phyloP scores from a whole-genome alignment of 768 basidiomycete species.

The Leccinum disarticulatum region DNA sequence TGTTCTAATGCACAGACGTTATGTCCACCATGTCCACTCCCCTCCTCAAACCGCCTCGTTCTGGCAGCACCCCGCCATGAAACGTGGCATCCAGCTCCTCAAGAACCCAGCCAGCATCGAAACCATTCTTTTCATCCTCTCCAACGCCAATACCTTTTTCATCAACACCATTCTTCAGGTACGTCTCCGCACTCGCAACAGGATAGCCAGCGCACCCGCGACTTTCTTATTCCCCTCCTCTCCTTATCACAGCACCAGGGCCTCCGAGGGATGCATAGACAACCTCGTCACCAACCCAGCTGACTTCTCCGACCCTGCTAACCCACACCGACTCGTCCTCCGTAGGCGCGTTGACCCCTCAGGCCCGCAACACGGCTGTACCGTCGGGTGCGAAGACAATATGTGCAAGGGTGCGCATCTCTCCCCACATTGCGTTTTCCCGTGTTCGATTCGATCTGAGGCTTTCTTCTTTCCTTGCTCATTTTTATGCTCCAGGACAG shows the following conservation, averaged over 20 bases:
- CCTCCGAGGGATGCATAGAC: constrained; percentile 65
- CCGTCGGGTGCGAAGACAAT: constrained; percentile 88
- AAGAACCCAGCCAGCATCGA: constrained; percentile 57
- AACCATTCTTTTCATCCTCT: constrained; percentile 86
- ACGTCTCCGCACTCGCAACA: constrained; percentile 7
- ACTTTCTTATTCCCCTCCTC: no score
- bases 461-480: no score
- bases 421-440: not conserved
- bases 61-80: constrained; percentile 92
- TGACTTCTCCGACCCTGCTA: constrained; percentile 62
- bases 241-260: constrained; percentile 58
- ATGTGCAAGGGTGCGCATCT: constrained; percentile 87
- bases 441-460: not conserved
- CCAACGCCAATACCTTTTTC: constrained; percentile 91
- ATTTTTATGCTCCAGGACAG: constrained; percentile 49
- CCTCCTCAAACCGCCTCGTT: not conserved
- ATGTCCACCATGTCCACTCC: not conserved
- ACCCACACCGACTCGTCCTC: constrained; percentile 68
- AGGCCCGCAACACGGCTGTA: constrained; percentile 80
- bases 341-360: constrained; percentile 71
- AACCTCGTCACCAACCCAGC: constrained; percentile 94
- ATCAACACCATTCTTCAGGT: constrained; percentile 89
- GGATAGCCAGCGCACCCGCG: not conserved
- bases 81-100: constrained; percentile 77
- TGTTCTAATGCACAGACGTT: not conserved